Evolutionary conservation across 2,329 filamentous ascomycete genomes (phyloP).

Genomic region (Raffaelea albimanens): DNA sequence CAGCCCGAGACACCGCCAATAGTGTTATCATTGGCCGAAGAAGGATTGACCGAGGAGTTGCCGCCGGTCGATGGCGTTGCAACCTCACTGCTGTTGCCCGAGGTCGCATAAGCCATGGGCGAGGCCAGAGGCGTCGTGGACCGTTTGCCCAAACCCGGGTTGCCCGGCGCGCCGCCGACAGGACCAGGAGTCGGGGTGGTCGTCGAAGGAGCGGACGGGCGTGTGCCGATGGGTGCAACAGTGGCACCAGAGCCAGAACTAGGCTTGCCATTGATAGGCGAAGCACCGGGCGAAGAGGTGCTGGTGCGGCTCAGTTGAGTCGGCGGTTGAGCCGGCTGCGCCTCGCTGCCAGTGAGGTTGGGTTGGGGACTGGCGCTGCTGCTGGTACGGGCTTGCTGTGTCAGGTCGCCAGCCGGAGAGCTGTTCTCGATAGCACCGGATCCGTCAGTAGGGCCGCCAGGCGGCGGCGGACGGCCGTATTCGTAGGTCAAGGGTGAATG

Average conservation of each 20-base stretch:
- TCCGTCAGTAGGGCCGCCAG: constrained; percentile 34
- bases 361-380: constrained; percentile 79
- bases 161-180: constrained; percentile 36
- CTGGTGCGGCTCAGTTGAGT: constrained; percentile 70
- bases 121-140: constrained; percentile 87
- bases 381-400: constrained; percentile 61
- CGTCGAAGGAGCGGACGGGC: constrained; percentile 55
- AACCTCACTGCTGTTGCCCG: constrained; percentile 23
- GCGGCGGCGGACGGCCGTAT: constrained; percentile 32
- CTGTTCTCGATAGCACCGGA: constrained; percentile 7
- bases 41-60: constrained; percentile 45
- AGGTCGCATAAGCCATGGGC: constrained; percentile 57
- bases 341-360: constrained; percentile 44
- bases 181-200: constrained; percentile 14
- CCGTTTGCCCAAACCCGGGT: constrained; percentile 62
- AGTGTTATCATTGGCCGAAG: constrained; percentile 33
- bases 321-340: constrained; percentile 33
- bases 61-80: constrained; percentile 30
- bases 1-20: constrained; percentile 50
- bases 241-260: constrained; percentile 38
- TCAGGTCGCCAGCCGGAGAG: constrained; percentile 39
- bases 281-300: constrained; percentile 76
- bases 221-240: constrained; percentile 89
- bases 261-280: constrained; percentile 54
- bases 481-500: constrained; percentile 76